These are phyloP conservation scores for Pleurotus platypus DNA, from an alignment of 768 basidiomycete species.

Conservation along the genomic window DNA sequence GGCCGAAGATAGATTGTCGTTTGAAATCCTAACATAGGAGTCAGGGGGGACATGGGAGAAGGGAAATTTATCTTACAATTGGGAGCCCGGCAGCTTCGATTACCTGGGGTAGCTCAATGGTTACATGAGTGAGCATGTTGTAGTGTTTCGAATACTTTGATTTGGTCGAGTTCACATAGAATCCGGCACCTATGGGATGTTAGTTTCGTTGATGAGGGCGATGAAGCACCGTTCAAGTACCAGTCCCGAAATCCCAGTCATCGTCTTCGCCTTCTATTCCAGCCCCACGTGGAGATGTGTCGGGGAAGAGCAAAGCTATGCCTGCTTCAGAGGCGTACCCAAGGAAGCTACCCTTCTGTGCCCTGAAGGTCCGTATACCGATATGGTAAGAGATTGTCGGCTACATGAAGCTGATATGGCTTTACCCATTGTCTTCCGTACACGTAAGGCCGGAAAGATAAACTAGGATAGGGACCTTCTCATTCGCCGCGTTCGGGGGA, in stretches of 20 bases:
- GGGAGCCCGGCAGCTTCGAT: constrained; percentile 73
- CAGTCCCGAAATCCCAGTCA: constrained; percentile 90
- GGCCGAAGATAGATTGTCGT: constrained; percentile 88
- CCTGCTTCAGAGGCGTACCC: constrained; percentile 81
- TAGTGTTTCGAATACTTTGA: constrained; percentile 71
- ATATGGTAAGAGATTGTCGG: background rate
- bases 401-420: background rate
- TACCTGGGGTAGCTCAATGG: constrained; percentile 78
- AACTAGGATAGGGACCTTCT: constrained; percentile 63
- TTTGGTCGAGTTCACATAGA: constrained; percentile 90
- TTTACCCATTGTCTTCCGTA: constrained; percentile 90
- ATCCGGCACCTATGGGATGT: constrained; percentile 69
- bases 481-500: constrained; percentile 51
- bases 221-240: constrained; percentile 2
- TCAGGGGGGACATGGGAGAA: background rate
- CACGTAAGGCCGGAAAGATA: constrained; percentile 91
- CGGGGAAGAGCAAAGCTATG: constrained; percentile 91
- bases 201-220: background rate
- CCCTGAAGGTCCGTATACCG: constrained; percentile 34
- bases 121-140: constrained; percentile 86
- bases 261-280: constrained; percentile 76
- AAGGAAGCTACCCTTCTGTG: constrained; percentile 93
- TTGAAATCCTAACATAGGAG: constrained; percentile 58
- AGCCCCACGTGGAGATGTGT: constrained; percentile 93
- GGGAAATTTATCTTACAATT: constrained; percentile 48